Base-by-base conservation (phyloP, 345 rosid genomes). In the Lenwebbia sp. region DNA sequence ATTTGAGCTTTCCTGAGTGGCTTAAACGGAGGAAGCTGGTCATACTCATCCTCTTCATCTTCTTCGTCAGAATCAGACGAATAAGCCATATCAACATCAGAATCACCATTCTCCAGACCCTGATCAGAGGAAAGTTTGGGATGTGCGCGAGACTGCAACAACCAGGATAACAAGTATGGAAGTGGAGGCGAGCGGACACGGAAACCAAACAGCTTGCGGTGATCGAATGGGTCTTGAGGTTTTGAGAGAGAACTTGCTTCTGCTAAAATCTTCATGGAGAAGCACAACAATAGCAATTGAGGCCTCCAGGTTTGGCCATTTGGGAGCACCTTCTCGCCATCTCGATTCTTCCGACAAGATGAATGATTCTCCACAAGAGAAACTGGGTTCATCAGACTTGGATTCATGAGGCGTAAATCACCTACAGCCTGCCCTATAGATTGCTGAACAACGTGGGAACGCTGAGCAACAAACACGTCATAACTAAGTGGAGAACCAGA, bases 251-350 rank as follows among this genome's bases (percentile, higher is more conserved):
- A 91, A 86, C 90, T 94, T 81, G 97, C 97, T 92, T 96, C 99
- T 13, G 98, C 91, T 89, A 95, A 89, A 85, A 95, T 90, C 92
- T 97, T 97, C 91, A 97, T 90, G 50, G 99, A 97, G 87, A 89
- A 96, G 90, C 94, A 93, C 85, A 97, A 86, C 76, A 97, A 58
- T 90, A 96, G 87, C 86, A 97, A 86, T 89, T 96, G 98, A 85
- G 98, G 93, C 85, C 96, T 94, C 98, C 98, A 96, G 87, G 91
- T 89, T 90, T 96, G 98, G 82, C 99, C 98, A 51, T 96, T 96
- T 5, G 98, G 98, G 52, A 96, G 98, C 87, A 96, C 96, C 90
- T 97, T 97, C 60, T 92, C 92, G 26, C 98, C 96, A 83, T 97
- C 98, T 86, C 98, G 90, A 74, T 96, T 96, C 94, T 93, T 96